Evolutionary conservation across 1,284 basidiomycete species (phyloP).

Genomic region (Ustilago trichophora): DNA sequence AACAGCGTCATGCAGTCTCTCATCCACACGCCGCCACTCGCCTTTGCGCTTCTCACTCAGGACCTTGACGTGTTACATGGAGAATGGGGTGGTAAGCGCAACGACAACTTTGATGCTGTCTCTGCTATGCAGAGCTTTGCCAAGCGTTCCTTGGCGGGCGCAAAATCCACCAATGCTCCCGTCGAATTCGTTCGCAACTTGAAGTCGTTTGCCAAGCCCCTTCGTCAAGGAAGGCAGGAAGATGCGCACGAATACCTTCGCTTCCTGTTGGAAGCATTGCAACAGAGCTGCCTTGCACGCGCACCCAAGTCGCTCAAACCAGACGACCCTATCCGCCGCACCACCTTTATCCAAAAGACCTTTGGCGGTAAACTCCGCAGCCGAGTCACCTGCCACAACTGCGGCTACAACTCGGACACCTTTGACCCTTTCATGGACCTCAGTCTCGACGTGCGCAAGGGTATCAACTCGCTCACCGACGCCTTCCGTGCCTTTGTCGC

Average conservation of each 20-base stretch:
- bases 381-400: constrained; percentile 86
- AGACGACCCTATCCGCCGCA: constrained; percentile 75
- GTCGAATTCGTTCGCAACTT: constrained; percentile 56
- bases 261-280: constrained; percentile 89
- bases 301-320: constrained; percentile 73
- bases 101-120: constrained; percentile 55
- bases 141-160: constrained; percentile 68
- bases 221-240: constrained; percentile 91
- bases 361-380: constrained; percentile 94
- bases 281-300: constrained; percentile 82
- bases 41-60: constrained; percentile 75
- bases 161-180: constrained; percentile 39
- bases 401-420: constrained; percentile 90
- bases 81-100: constrained; percentile 37
- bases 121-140: constrained; percentile 72
- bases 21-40: constrained; percentile 89
- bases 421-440: constrained; percentile 95
- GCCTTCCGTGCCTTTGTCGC: constrained; percentile 85
- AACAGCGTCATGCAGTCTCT: constrained; percentile 95
- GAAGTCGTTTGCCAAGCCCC: constrained; percentile 84
- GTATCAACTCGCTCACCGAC: constrained; percentile 74
- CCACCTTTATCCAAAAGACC: constrained; percentile 91
- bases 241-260: constrained; percentile 98
- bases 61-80: constrained; percentile 70
- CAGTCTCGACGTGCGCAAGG: constrained; percentile 70